A percentile compares a stretch with the other conserved stretches of the same genome.
These are phyloP conservation scores for Salix suchowensis DNA, from an alignment of 345 rosid species.

Conservation along the genomic window DNA sequence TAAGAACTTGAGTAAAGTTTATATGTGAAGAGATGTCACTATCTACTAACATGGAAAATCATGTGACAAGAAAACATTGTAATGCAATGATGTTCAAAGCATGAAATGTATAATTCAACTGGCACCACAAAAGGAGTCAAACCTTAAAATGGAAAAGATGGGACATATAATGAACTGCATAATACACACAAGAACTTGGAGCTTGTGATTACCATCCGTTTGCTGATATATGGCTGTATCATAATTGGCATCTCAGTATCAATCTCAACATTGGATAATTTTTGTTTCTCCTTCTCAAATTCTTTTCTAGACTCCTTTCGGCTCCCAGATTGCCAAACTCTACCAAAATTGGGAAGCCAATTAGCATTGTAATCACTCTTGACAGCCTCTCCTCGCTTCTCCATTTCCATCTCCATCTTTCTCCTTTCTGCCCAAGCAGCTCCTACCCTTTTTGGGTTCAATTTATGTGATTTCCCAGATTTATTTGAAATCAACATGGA, in stretches of 20 bases:
- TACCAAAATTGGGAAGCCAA: constrained; percentile 96
- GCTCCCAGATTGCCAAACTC: constrained; percentile 95
- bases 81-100: neutral
- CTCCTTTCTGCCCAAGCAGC: constrained; percentile 96
- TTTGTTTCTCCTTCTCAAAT: constrained; percentile 67
- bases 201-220: constrained; percentile 55
- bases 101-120: constrained; percentile 3
- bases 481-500: constrained; percentile 24
- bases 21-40: neutral
- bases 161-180: neutral
- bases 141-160: neutral
- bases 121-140: neutral
- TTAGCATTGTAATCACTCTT: constrained; percentile 42
- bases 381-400: constrained; percentile 59
- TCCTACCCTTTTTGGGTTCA: constrained; percentile 87
- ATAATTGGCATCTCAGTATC: constrained; percentile 40
- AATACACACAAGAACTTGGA: neutral
- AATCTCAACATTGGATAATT: constrained; percentile 41
- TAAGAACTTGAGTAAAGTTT: neutral
- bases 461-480: constrained; percentile 45
- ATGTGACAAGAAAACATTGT: neutral
- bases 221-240: constrained; percentile 69
- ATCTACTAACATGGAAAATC: neutral
- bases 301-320: constrained; percentile 86
- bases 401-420: constrained; percentile 83